A percentile compares a stretch with the other conserved stretches of the same genome.
Evolutionary conservation across 495 filamentous ascomycete genomes (phyloP).

Genomic region (Penicillium pancosmium): DNA sequence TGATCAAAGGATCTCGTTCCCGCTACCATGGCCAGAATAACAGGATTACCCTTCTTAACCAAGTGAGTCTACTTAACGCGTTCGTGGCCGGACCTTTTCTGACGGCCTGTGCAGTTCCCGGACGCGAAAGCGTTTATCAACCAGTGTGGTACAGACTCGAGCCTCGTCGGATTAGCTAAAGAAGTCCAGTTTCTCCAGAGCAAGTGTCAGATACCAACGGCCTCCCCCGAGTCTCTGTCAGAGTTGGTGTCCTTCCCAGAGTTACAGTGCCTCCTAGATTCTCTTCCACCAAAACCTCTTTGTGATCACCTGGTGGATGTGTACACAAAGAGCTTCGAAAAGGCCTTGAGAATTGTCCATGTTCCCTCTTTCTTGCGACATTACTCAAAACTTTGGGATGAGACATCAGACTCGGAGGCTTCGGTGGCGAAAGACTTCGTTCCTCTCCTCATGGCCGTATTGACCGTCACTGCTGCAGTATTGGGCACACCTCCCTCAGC

Average conservation of each 20-base stretch:
- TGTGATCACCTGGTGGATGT: slow-evolving; percentile 27
- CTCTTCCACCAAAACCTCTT: slow-evolving; percentile 23
- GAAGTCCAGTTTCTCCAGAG: slow-evolving; percentile 34
- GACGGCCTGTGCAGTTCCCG: slow-evolving; percentile 15
- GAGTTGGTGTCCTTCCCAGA: slow-evolving; percentile 21
- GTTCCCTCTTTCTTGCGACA: slow-evolving; percentile 27
- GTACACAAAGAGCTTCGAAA: slow-evolving; percentile 30
- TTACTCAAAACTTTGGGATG: slow-evolving; percentile 26
- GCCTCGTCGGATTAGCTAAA: slow-evolving; percentile 25
- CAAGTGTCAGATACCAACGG: slow-evolving; percentile 15
- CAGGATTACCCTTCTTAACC: slow-evolving; percentile 26
- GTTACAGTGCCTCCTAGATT: slow-evolving; percentile 14
- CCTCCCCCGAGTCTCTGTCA: slow-evolving; percentile 23
- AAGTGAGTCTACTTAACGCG: slow-evolving; percentile 12
- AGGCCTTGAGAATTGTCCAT: slow-evolving; percentile 28
- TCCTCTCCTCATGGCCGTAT: slow-evolving; percentile 25
- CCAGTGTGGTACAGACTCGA: slow-evolving; percentile 20
- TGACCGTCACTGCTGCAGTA: slow-evolving; percentile 23
- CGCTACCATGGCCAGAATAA: slow-evolving; percentile 32
- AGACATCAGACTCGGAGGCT: slow-evolving; percentile 7
- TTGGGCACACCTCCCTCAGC: slow-evolving; percentile 31
- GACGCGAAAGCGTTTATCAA: slow-evolving; percentile 31
- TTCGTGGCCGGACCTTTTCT: not conserved
- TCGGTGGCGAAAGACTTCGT: slow-evolving; percentile 15
- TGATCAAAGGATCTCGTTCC: slow-evolving; percentile 29